Conservation (phyloP, 2,329 filamentous ascomycete genomes). For the Rasamsonia emersonii region DNA sequence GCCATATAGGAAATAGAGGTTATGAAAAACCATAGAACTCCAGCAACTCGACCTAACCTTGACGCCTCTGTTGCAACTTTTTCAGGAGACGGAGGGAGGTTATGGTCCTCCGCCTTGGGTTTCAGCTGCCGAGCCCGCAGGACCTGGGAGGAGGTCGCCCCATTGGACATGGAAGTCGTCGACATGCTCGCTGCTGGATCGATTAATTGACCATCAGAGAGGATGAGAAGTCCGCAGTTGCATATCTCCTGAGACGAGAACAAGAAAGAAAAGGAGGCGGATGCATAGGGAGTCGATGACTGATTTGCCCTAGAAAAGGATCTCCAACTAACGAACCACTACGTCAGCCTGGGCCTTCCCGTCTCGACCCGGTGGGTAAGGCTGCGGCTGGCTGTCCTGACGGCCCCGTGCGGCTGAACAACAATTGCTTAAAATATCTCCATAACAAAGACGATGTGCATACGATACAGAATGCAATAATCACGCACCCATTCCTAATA, state of each 20-base stretch:
- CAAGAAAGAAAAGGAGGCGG: neutral
- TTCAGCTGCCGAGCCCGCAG: slow-evolving; percentile 7
- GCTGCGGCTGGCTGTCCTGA: no score
- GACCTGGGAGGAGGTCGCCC: slow-evolving; percentile 7
- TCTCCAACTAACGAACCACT: neutral
- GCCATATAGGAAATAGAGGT: no score
- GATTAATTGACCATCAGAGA: neutral
- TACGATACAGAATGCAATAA: no score
- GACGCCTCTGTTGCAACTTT: slow-evolving; percentile 17
- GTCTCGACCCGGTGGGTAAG: no score
- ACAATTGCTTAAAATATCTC: no score
- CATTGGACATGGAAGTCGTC: slow-evolving; percentile 8
- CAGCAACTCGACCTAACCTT: slow-evolving; percentile 26
- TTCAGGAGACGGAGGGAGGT: neutral
- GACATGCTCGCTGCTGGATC: slow-evolving; percentile 4
- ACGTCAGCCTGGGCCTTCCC: slow-evolving; percentile 2
- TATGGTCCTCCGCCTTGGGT: slow-evolving; percentile 5
- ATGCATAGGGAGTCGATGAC: neutral
- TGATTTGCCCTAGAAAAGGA: neutral
- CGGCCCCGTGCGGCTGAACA: no score
- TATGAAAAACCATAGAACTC: no score
- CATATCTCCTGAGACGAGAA: neutral
- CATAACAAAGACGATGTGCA: no score
- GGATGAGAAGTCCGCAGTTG: no score
- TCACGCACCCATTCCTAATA: no score